Percentiles rank a stretch among this genome's conserved stretches.
These are phyloP conservation scores for Hansenula anomala DNA, from an alignment of 1,139 yeast genomes.

Conservation along the genomic window DNA sequence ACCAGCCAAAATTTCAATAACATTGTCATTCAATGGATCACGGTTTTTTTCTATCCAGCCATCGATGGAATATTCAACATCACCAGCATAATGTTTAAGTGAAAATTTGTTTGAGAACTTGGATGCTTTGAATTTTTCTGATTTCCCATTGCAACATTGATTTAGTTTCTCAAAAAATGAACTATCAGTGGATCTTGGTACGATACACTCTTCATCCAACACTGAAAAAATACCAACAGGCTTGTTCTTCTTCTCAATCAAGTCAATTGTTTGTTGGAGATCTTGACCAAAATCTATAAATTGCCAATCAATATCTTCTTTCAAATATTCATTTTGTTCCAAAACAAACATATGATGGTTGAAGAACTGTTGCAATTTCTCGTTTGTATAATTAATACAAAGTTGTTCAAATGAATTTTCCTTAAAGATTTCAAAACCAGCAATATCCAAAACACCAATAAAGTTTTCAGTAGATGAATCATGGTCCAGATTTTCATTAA, in stretches of 20 bases:
- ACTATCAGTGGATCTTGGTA: slow-evolving; percentile 84
- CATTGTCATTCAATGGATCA: slow-evolving; percentile 84
- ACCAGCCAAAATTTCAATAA: slow-evolving; percentile 50
- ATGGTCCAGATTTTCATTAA: slow-evolving; percentile 64
- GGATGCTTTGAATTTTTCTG: slow-evolving; percentile 64
- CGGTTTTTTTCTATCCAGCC: slow-evolving; percentile 95
- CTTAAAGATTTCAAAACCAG: slow-evolving; percentile 97
- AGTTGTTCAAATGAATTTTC: slow-evolving; percentile 95
- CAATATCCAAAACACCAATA: slow-evolving; percentile 92
- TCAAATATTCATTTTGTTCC: slow-evolving; percentile 95
- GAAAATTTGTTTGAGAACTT: slow-evolving; percentile 68
- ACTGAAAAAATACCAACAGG: slow-evolving; percentile 89
- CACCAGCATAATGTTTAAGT: slow-evolving; percentile 91
- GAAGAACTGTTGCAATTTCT: slow-evolving; percentile 93
- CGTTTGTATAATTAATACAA: slow-evolving; percentile 96
- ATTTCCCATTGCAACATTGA: slow-evolving; percentile 33
- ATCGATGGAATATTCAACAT: slow-evolving; percentile 85
- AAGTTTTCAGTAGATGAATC: slow-evolving; percentile 45
- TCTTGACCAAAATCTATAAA: slow-evolving; percentile 97
- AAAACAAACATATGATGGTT: slow-evolving; percentile 93
- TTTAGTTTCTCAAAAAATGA: slow-evolving; percentile 81
- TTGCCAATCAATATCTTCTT: slow-evolving; percentile 94
- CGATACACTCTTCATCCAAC: slow-evolving; percentile 91
- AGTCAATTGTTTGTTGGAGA: slow-evolving; percentile 88
- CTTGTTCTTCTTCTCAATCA: slow-evolving; percentile 65